Conservation (phyloP, 75 land plant species). For the Cunninghamia lanceolata region DNA sequence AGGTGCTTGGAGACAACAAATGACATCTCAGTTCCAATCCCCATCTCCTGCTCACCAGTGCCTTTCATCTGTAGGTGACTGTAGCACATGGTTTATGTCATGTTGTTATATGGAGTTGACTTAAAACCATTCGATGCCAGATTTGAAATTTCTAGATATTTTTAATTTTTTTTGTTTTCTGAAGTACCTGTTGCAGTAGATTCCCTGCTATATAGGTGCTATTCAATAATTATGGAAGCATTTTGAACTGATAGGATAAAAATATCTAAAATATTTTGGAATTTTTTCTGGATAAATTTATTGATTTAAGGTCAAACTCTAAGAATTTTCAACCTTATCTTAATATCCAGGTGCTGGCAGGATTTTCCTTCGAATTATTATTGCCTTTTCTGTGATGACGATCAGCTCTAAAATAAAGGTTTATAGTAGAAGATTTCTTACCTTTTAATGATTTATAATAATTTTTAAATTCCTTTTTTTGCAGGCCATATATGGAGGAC, state of each 20-base stretch:
- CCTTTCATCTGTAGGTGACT: too few relatives aligned
- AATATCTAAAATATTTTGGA: background rate
- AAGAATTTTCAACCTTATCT: background rate
- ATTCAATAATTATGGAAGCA: background rate
- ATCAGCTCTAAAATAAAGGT: background rate
- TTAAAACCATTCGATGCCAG: background rate
- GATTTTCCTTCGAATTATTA: background rate
- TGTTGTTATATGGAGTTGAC: background rate
- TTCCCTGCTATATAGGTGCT: background rate
- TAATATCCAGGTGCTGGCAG: background rate
- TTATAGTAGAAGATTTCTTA: background rate
- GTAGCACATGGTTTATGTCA: background rate
- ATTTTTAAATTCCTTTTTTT: background rate
- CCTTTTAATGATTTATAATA: background rate
- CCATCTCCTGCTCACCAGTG: too few relatives aligned
- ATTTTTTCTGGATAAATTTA: background rate
- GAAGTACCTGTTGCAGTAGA: background rate
- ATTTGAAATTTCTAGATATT: background rate
- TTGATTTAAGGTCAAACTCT: background rate
- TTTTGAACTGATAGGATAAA: background rate
- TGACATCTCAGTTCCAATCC: too few relatives aligned
- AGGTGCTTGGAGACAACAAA: too few relatives aligned
- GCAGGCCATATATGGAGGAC: background rate
- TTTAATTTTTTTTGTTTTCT: too few relatives aligned
- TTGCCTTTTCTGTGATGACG: background rate